Percentiles rank a stretch among this genome's conserved stretches.
Evolutionary conservation across 164 flowering plant genomes (phyloP).

Genomic region (Vitis riparia): DNA sequence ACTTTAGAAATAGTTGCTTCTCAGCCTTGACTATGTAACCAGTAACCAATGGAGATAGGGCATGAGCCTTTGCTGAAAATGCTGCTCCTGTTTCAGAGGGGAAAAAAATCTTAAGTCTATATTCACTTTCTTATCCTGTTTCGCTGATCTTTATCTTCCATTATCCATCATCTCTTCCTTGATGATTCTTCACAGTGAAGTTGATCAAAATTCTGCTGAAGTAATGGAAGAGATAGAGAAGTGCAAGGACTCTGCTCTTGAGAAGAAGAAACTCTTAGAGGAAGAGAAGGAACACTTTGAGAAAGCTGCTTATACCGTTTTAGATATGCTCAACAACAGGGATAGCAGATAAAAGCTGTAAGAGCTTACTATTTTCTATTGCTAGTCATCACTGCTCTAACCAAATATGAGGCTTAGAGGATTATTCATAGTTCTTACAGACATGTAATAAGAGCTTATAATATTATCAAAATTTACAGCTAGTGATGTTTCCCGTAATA

Average conservation of each 20-base stretch:
- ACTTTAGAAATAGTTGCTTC: background rate
- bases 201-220: conserved; percentile 55
- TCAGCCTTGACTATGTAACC: background rate
- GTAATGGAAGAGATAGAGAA: conserved; percentile 75
- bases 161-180: background rate
- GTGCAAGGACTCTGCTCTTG: conserved; percentile 59
- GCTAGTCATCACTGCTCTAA: background rate
- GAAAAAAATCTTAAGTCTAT: background rate
- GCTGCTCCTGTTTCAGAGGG: background rate
- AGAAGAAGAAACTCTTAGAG: conserved; percentile 62
- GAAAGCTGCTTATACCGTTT: conserved; percentile 70
- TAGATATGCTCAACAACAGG: conserved; percentile 62
- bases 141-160: background rate
- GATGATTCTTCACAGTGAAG: conserved; percentile 35
- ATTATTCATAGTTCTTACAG: background rate
- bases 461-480: background rate
- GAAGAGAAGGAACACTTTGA: conserved; percentile 74
- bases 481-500: background rate
- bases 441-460: background rate
- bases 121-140: no score
- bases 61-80: background rate
- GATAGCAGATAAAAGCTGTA: conserved; percentile 22
- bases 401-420: background rate
- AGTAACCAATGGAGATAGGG: background rate
- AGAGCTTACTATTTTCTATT: conserved; percentile 8